These are phyloP conservation scores for Lepiota brunneoincarnata DNA, from an alignment of 768 basidiomycete species.

Conservation along the genomic window DNA sequence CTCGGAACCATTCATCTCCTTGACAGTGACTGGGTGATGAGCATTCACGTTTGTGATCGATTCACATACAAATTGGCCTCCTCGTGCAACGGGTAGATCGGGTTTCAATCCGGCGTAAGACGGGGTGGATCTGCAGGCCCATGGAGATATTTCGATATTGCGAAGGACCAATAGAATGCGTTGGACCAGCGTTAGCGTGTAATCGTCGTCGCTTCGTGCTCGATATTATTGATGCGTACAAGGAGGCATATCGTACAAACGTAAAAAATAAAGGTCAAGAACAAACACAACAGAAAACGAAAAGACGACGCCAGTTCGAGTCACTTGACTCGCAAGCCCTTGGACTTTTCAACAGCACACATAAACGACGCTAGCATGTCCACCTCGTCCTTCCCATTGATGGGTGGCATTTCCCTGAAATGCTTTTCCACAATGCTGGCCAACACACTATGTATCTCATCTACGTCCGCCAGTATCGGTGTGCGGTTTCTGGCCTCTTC, in stretches of 20 bases:
- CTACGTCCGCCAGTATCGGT: constrained; percentile 68
- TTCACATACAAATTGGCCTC: background rate
- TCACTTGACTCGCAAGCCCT: constrained; percentile 24
- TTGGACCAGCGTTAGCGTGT: background rate
- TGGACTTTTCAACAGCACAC: constrained; percentile 67
- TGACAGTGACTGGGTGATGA: background rate
- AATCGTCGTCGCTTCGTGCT: too few species aligned
- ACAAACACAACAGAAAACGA: background rate
- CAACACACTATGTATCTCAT: constrained; percentile 63
- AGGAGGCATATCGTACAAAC: background rate
- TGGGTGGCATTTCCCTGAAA: constrained; percentile 56
- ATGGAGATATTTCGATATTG: background rate
- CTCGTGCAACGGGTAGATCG: background rate
- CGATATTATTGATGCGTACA: background rate
- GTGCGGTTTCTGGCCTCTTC: constrained; percentile 55
- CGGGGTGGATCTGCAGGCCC: background rate
- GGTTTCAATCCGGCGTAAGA: too few species aligned
- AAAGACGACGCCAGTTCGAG: background rate
- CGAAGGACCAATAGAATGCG: background rate
- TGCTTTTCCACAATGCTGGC: constrained; percentile 72
- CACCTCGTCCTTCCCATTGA: constrained; percentile 63
- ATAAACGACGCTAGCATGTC: constrained; percentile 82
- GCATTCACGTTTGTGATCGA: background rate
- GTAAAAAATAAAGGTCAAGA: background rate
- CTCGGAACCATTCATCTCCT: too few species aligned